Base-by-base conservation (phyloP, 805 yeast species). In the Phaffomyces thermotolerans region DNA sequence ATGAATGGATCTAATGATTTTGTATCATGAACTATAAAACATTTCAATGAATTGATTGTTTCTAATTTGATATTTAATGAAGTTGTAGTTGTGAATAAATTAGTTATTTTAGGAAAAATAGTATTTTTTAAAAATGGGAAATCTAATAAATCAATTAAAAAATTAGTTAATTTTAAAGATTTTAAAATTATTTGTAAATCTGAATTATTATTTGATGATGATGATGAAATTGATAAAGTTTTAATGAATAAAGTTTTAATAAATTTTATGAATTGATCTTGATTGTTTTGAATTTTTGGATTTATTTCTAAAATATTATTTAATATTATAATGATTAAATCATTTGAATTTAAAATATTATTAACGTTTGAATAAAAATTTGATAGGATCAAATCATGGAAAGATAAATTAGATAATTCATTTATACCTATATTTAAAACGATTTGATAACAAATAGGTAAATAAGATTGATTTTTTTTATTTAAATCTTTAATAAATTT, bases 41-140 rank as follows among this genome's bases (percentile, higher is more conserved):
- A 56, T 13, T 75, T 70, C 52, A 89, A 79, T 1, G 85, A 71
- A 17, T 71, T 65, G 20, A 88, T 69, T 2, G 93, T 76, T 14
- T 77, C 71, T 15, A 83, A 67, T 56, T 93, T 91, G 24, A 93
- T 84, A 6, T 84, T 78, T 30, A 90, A 68, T 25, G 93, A 78
- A 0, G 90, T 86, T 1, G 99, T 93, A 37, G 87, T 83, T 33
- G 88, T 76, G 63, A 91, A 93, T 8, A 87, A 73, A 37, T 72
- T 73, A 37, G 87, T 75, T 15, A 88, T 68, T 37, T 78, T 65
- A 2, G 96, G 95, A 59, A 85, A 78, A n/a, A 89, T 66, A 29
- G 77, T 76, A 52, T 79, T 81, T 52, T 91, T 88, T 44, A 89
- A 71, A 17, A 80, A 75, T 10, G 88, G 72, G 52, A 82, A 81